Evolutionary conservation across 2,329 filamentous ascomycete species (phyloP), one percentile per base, ranked within the genome.

Genomic region (Truncatella angustata): DNA sequence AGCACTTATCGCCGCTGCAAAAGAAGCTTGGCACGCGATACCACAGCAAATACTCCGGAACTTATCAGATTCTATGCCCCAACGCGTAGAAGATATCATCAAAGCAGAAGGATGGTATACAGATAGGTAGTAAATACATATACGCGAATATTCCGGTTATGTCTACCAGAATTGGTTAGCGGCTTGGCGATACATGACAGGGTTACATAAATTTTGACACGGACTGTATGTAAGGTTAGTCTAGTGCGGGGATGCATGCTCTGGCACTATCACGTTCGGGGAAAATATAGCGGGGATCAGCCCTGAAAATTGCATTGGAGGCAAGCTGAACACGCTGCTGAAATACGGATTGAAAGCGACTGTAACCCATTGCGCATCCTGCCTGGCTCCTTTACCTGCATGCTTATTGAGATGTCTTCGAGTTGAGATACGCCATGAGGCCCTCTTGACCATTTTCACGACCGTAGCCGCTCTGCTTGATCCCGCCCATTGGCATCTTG

Each of bases 391-490:
- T 3, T 18, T 10, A 39, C 36, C 16, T 20, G 36, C 21, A 20
- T 39, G 12, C 21, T 39, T 6, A 39, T 39, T 6, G 36, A 39
- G 21, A 21, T 39, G 36, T 39, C 16, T 39, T 39, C n/a, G 4
- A 39, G 36, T 79, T 75, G 0, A 75, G 79, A 50, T 71, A 80
- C 28, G 70, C 70, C 28, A 73, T 67, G 54, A 79, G 63, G 6
- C 71, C 73, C 56, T 78, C 64, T 28, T 76, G 70, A 18, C 73
- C 76, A 47, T 73, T 72, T 63, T 81, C 78, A 3, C 76, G 63
- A 3, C 78, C 78, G 12, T 74, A 54, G 0, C 78, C 78, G 53
- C 70, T 75, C 62, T 76, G 68, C 68, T 80, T 81, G 47, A 58
- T 70, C 5, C 78, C 78, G 24, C 78, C 77, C 57, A 81, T 80